Evolutionary conservation across 2,329 filamentous ascomycete genomes (phyloP).

Genomic region (Penicillium oxalicum): DNA sequence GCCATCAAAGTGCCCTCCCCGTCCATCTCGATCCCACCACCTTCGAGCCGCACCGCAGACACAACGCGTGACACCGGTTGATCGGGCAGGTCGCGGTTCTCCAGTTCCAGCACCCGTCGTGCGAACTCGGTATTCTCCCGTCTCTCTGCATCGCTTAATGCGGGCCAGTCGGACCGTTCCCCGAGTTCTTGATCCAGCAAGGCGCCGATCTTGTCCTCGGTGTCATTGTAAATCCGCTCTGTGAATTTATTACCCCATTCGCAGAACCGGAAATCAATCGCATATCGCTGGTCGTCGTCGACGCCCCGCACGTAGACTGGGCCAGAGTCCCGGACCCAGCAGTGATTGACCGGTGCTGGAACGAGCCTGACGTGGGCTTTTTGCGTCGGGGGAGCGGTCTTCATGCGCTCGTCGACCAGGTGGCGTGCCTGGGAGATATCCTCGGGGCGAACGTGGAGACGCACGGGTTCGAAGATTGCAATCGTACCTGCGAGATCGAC

Average conservation of each 20-base stretch:
- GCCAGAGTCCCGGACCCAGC: slow-evolving; percentile 29
- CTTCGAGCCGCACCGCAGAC: slow-evolving; percentile 24
- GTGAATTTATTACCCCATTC: slow-evolving; percentile 20
- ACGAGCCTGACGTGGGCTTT: slow-evolving; percentile 15
- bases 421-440: slow-evolving; percentile 12
- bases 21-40: slow-evolving; percentile 31
- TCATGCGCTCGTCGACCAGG: slow-evolving; percentile 8
- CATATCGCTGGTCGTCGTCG: slow-evolving; percentile 12
- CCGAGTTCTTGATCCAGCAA: neutral
- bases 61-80: slow-evolving; percentile 9
- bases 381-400: neutral
- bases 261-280: slow-evolving; percentile 21
- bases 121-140: slow-evolving; percentile 18
- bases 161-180: slow-evolving; percentile 12
- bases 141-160: slow-evolving; percentile 7
- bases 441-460: slow-evolving; percentile 23
- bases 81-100: slow-evolving; percentile 5
- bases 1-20: slow-evolving; percentile 32
- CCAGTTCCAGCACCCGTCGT: slow-evolving; percentile 11
- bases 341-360: slow-evolving; percentile 19
- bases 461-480: slow-evolving; percentile 29
- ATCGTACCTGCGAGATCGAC: slow-evolving; percentile 23
- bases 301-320: slow-evolving; percentile 22
- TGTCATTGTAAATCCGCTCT: slow-evolving; percentile 13
- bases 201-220: slow-evolving; percentile 7